These are phyloP conservation scores for Venturia aucupariae DNA, from an alignment of 2,329 filamentous ascomycete species.

Conservation along the genomic window DNA sequence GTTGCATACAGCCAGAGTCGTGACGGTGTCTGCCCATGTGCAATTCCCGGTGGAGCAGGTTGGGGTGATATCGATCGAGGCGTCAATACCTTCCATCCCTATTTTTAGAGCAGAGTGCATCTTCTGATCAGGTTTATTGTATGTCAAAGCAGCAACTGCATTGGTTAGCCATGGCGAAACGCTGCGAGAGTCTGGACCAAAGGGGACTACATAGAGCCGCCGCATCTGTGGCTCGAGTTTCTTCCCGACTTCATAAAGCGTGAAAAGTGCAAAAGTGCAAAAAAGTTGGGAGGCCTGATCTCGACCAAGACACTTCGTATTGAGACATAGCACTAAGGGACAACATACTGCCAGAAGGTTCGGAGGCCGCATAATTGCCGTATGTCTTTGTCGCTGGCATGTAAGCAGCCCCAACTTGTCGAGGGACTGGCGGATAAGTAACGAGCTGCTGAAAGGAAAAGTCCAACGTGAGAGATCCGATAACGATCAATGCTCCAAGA, in stretches of 20 bases:
- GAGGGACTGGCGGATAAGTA: slow-evolving; percentile 20
- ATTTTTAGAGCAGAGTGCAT: neutral
- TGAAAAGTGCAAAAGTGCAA: too few species aligned
- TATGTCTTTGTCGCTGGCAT: neutral
- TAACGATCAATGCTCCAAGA: slow-evolving; percentile 20
- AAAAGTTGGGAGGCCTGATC: too few species aligned
- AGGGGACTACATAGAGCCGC: too few species aligned
- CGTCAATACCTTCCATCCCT: neutral
- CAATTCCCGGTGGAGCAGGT: neutral
- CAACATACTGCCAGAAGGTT: neutral
- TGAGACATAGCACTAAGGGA: too few species aligned
- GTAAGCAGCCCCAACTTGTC: slow-evolving; percentile 8
- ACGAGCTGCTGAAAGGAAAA: slow-evolving; percentile 28
- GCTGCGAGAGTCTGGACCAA: too few species aligned
- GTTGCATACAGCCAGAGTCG: neutral
- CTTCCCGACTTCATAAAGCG: too few species aligned
- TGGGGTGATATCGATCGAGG: neutral
- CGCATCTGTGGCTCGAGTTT: too few species aligned
- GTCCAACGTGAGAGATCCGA: slow-evolving; percentile 20
- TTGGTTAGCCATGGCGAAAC: neutral
- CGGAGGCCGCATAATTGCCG: neutral
- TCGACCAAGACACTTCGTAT: too few species aligned
- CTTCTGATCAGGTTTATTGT: neutral
- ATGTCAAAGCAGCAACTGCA: neutral
- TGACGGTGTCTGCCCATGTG: neutral